Evolutionary conservation across 805 yeast genomes (phyloP).

Genomic region (Yueomyces sp.): DNA sequence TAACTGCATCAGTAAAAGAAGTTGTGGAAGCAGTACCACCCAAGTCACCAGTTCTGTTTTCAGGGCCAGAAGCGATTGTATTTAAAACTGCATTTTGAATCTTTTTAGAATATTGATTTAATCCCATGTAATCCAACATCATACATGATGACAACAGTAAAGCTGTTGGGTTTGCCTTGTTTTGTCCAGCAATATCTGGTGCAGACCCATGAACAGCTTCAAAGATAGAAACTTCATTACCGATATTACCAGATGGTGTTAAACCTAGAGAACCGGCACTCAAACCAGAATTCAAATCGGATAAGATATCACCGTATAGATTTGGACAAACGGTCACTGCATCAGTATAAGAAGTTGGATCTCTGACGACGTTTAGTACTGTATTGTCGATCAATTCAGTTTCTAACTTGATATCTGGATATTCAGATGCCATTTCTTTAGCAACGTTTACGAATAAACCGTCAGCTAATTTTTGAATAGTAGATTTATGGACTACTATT

Average conservation of each 20-base stretch:
- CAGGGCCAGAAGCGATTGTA: slow-evolving; percentile 91
- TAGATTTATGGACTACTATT: slow-evolving; percentile 93
- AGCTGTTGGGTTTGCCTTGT: slow-evolving; percentile 98
- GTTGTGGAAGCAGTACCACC: slow-evolving; percentile 83
- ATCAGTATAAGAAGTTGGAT: slow-evolving; percentile 74
- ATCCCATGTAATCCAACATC: slow-evolving; percentile 99
- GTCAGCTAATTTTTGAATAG: slow-evolving; percentile 95
- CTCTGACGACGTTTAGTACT: slow-evolving; percentile 76
- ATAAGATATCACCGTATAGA: slow-evolving; percentile 97
- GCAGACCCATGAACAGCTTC: slow-evolving; percentile 99
- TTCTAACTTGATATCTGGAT: slow-evolving; percentile 76
- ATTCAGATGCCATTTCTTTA: slow-evolving; percentile 76
- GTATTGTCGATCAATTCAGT: slow-evolving; percentile 93
- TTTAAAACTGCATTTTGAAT: slow-evolving; percentile 76
- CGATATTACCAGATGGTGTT: slow-evolving; percentile 99
- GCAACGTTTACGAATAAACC: slow-evolving; percentile 93
- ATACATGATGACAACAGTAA: slow-evolving; percentile 87
- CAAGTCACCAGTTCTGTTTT: slow-evolving; percentile 86
- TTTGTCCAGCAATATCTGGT: slow-evolving; percentile 98
- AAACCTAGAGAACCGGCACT: slow-evolving; percentile 94
- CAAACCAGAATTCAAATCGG: slow-evolving; percentile 93
- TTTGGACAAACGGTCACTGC: slow-evolving; percentile 96
- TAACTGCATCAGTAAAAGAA: slow-evolving; percentile 87
- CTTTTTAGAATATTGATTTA: slow-evolving; percentile 65
- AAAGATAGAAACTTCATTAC: slow-evolving; percentile 92